These are phyloP conservation scores for Metrosideros polymorpha DNA, from an alignment of 441 rosid genomes.

Conservation along the genomic window DNA sequence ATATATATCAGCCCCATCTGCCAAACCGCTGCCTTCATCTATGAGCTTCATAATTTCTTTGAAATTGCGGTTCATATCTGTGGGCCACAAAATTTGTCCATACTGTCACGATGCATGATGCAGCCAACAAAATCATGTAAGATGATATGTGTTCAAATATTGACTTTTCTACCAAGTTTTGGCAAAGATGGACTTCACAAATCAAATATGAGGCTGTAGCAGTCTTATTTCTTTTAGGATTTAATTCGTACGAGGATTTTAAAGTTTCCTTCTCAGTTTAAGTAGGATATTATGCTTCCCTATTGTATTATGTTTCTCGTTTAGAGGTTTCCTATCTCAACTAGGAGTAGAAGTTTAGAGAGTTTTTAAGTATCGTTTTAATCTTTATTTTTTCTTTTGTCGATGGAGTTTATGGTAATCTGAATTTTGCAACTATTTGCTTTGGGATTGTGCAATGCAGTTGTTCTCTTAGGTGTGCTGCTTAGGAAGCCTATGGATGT, in stretches of 20 bases:
- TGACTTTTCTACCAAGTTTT: neutral
- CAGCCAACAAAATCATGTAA: neutral
- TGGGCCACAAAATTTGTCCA: neutral
- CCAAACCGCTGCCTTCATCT: conserved; percentile 19
- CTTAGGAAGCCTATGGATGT: neutral
- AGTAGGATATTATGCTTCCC: neutral
- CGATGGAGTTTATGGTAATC: no score
- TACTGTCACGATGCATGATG: neutral
- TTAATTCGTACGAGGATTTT: neutral
- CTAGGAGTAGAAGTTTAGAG: neutral
- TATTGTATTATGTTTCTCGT: neutral
- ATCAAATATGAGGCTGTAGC: neutral
- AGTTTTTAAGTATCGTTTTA: no score
- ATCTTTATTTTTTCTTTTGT: neutral
- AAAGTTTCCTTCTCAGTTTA: neutral
- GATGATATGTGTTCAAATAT: neutral
- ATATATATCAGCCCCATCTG: conserved; percentile 16
- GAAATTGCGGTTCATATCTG: conserved; percentile 35
- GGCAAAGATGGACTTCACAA: neutral
- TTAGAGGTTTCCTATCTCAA: neutral
- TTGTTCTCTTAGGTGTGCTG: neutral
- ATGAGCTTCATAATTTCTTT: conserved; percentile 27
- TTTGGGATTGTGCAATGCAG: neutral
- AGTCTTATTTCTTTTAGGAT: neutral
- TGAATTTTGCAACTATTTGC: neutral